Percentiles rank a stretch among this genome's conserved stretches.
Conservation (phyloP, 352 stramenopile genomes). For the Pseudoperonospora humuli region DNA sequence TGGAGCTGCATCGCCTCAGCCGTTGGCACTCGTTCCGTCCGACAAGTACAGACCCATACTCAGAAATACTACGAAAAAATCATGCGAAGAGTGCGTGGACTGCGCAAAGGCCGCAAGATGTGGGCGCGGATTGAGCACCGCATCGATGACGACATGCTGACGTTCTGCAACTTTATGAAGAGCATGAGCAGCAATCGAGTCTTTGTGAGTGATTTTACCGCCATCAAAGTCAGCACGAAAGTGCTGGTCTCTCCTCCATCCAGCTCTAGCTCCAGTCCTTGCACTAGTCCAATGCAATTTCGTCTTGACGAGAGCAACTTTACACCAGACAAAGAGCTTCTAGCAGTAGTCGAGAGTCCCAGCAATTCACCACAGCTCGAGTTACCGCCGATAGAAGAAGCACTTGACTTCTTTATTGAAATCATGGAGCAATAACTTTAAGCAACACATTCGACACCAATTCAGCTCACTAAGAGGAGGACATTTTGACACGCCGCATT, state of each 20-base stretch:
- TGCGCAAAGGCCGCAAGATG: conserved; percentile 52
- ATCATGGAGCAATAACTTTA: conserved; percentile 27
- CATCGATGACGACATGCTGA: conserved; percentile 44
- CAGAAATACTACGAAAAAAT: conserved; percentile 76
- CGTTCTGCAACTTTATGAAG: conserved; percentile 44
- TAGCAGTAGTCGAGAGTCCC: background rate
- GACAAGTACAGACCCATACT: conserved; percentile 61
- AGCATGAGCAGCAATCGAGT: conserved; percentile 24
- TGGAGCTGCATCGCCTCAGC: conserved; percentile 35
- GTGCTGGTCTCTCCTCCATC: conserved; percentile 16
- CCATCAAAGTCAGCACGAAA: conserved; percentile 9
- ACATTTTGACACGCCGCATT: background rate
- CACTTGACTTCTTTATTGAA: conserved; percentile 47
- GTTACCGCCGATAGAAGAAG: conserved; percentile 37
- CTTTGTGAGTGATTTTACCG: conserved; percentile 13
- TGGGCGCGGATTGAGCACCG: conserved; percentile 45
- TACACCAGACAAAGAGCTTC: conserved; percentile 9
- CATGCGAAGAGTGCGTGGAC: conserved; percentile 40
- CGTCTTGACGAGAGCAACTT: conserved; percentile 7
- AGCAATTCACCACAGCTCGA: conserved; percentile 9
- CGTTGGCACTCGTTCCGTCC: conserved; percentile 39
- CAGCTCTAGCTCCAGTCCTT: conserved; percentile 18
- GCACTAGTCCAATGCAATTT: conserved; percentile 18
- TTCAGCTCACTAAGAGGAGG: background rate
- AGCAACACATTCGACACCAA: background rate